Evolutionary conservation across 192 early-diverging fungal genomes (phyloP), one percentile per base, ranked within the genome.

Genomic region (Kickxella alabastrina): DNA sequence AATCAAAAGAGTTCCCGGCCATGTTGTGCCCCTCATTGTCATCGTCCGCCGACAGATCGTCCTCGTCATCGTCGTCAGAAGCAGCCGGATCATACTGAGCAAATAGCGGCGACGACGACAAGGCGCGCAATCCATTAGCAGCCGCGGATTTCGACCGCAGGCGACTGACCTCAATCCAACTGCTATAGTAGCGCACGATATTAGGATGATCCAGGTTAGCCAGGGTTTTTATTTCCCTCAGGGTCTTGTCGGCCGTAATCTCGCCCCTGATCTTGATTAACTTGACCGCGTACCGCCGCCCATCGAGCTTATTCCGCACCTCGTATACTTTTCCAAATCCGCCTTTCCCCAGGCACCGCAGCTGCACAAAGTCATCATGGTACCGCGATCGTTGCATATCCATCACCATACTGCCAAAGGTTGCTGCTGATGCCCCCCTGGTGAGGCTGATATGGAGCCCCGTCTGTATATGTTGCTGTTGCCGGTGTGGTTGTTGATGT

Each of bases 241-340:
- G 78, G 19, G 92, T 92, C 67, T 88, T 85, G 34, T 82, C 76
- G 31, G 77, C 82, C 1, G 80, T 79, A 12, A 75, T 60, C 43
- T 78, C 73, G 28, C 64, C 78, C n/a, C 79, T 73, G 29, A 95
- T 66, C 17, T 78, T 69, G 14, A 97, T 80, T 48, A 87, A 84
- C 63, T 98, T 98, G 31, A 98, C 77, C 3, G 96, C 96, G 71
- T 98, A 98, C 19, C 88, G 79, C 7, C 86, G 83, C 3, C 84
- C 88, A 62, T 98, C 96, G 36, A 98, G 65, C 61, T 84, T 84
- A 65, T 98, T 93, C 26, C 83, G 66, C n/a, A 83, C 90, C 42
- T 85, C 75, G 52, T 65, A 87, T 2, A 95, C 96, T 26, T 76
- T 81, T 8, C 94, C 96, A 75, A 96, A 98, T 3, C 93, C 96